phyloP scores from a whole-genome alignment of 768 basidiomycete species.

The Tricholoma terreum region DNA sequence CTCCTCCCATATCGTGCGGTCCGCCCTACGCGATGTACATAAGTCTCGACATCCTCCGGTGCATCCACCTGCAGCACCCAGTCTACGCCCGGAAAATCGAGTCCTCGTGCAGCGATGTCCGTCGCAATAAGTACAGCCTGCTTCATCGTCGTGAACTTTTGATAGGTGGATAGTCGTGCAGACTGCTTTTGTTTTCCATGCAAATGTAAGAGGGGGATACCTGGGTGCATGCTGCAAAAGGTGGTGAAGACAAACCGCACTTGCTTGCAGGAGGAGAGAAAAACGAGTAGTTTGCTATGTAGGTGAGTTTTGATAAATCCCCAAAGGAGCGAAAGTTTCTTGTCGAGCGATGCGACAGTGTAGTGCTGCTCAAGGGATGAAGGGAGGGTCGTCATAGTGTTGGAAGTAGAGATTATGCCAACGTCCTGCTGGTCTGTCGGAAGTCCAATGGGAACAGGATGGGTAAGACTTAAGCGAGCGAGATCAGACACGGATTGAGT shows the following conservation, averaged over 20 bases:
- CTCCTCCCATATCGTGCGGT: conserved; percentile 92
- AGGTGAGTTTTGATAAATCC: conserved; percentile 94
- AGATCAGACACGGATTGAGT: conserved; percentile 86
- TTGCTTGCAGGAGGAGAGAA: conserved; percentile 94
- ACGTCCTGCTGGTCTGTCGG: conserved; percentile 41
- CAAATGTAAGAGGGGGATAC: conserved; percentile 86
- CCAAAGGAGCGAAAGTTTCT: conserved; percentile 90
- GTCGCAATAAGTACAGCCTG: conserved; percentile 92
- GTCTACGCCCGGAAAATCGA: conserved; percentile 95
- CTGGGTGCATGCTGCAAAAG: conserved; percentile 94
- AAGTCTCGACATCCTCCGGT: conserved; percentile 96
- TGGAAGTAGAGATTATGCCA: not conserved
- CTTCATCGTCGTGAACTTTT: conserved; percentile 76
- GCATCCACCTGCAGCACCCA: conserved; percentile 97
- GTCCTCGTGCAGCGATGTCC: conserved; percentile 91
- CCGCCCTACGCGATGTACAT: conserved; percentile 94
- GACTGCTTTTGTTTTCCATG: conserved; percentile 97
- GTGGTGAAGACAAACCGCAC: conserved; percentile 96
- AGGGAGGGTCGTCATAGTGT: conserved; percentile 51
- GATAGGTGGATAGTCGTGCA: conserved; percentile 80
- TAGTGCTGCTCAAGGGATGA: conserved; percentile 86
- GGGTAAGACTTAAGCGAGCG: conserved; percentile 83
- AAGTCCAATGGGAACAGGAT: conserved; percentile 73
- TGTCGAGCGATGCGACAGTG: conserved; percentile 74
- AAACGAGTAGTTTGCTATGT: conserved; percentile 87